Base-by-base conservation (phyloP, 441 rosid genomes). In the Macaranga tanarius region DNA sequence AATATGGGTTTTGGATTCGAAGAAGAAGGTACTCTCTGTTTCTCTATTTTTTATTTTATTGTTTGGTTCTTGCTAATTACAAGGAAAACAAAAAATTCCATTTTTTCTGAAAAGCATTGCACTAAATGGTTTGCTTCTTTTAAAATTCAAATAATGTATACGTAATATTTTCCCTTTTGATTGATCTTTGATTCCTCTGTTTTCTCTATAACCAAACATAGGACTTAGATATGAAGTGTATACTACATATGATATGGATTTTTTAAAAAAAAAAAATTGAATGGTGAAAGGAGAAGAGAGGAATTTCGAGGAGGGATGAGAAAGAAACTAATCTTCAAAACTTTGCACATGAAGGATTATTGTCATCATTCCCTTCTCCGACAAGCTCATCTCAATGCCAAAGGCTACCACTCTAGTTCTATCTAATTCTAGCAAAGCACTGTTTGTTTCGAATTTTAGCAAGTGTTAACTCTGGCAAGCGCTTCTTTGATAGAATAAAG, bases 381-480 rank as follows among this genome's bases (percentile, higher is more conserved):
- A 13, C 28, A n/a, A 61, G 69, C 56, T 75, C 90, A 3, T 79
- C 4, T 74, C 87, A 9, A 85, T 91, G 17, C 86, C 93, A 48
- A 85, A 87, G 60, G 70, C 81, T 66, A 66, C 80, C 69, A 70
- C 84, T 72, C 78, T 89, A 73, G 79, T 83, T 34, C 74, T 85
- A 2, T 89, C 96, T 16, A 86, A 85, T 78, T 92, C 96, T 0
- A 89, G 90, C 1, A 91, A 86, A 77, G 83, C 95, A 26, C 76
- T 91, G 44, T 74, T 82, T 28, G 84, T 81, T 25, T 93, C 97
- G 4, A 84, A 79, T 60, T 92, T 95, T 4, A 77, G 86, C 79
- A 92, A 92, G 81, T 84, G 85, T 51, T 83, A 85, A 83, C 60
- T 94, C 95, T 0, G 88, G 95, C 4, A 90, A 92, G 86, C 83